phyloP scores from a whole-genome alignment of 176 grass and related monocot species.

The Microstegium vimineum region DNA sequence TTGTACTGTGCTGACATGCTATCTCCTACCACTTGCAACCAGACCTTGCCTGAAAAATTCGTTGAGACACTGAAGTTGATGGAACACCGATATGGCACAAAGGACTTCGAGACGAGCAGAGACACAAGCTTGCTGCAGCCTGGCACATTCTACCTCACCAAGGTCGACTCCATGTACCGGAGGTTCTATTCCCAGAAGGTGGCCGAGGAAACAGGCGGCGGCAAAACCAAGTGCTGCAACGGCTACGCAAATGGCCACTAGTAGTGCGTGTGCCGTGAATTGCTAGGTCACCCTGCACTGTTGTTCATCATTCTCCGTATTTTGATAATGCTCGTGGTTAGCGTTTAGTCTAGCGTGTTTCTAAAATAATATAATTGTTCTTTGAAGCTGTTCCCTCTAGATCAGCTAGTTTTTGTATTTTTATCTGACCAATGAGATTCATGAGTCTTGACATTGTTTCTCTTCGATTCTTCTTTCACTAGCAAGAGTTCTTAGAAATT shows the following conservation, averaged over 20 bases:
- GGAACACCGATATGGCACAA: slow-evolving; percentile 69
- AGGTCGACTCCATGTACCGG: slow-evolving; percentile 64
- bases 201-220: neutral
- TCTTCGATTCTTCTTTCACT: neutral
- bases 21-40: neutral
- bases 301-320: neutral
- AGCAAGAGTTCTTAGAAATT: neutral
- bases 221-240: slow-evolving; percentile 30
- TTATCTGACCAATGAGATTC: slow-evolving; percentile 1
- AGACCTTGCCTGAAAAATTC: slow-evolving; percentile 66
- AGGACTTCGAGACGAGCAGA: slow-evolving; percentile 62
- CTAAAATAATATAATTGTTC: slow-evolving; percentile 13
- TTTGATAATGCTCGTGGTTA: neutral
- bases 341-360: slow-evolving; percentile 2
- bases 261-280: neutral
- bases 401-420: slow-evolving; percentile 13
- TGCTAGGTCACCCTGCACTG: neutral
- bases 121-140: slow-evolving; percentile 54
- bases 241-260: slow-evolving; percentile 33
- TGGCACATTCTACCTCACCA: slow-evolving; percentile 65
- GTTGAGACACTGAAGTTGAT: slow-evolving; percentile 69
- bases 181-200: slow-evolving; percentile 57
- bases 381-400: neutral
- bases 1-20: neutral
- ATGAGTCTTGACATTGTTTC: neutral